Evolutionary conservation across 192 early-diverging fungal species (phyloP), one percentile per base, ranked within the genome.

Genomic region (Entomortierella parvispora): DNA sequence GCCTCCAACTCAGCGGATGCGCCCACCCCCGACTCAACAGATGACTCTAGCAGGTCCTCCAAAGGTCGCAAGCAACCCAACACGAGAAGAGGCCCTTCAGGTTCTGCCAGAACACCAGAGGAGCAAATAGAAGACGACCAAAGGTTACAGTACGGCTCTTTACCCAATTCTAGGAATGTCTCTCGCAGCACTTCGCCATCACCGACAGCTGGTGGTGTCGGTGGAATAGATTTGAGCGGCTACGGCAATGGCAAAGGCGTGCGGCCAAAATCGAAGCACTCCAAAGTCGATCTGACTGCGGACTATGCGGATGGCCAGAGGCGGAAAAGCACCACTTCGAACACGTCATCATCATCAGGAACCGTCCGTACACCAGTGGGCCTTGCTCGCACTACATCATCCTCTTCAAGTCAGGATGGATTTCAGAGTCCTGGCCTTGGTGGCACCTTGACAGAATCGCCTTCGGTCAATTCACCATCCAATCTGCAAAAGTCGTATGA

Each of bases 341-440:
- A 61, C 45, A 58, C 54, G 17, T 55, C 51, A n/a, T 54, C 71
- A 12, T 75, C 69, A 1, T 65, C 74, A 5, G 47, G 54, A 26
- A 52, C 47, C 2, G 29, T 49, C 29, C 46, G 42, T 28, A 62
- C 65, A n/a, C 28, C 65, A 1, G 47, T 75, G 4, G 63, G 60
- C 17, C 33, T 77, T 3, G 65, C 74, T 12, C 43, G 74, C 4
- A 77, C 74, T 11, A 52, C 68, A 6, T 77, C 74, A 1, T 62
- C 74, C 7, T 68, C 74, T 11, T 77, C 74, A 12, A 77, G 74
- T 12, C 74, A 77, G 55, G 74, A 77, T 52, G 74, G 74, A 43
- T 68, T 67, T 50, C 52, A 63, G 15, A 77, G 74, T 32, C 65
- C 74, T 7, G 34, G 34, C 32, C 47, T 63, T 2, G 54, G 42